Conservation (phyloP, 352 stramenopile genomes). For the Phytophthora lateralis region DNA sequence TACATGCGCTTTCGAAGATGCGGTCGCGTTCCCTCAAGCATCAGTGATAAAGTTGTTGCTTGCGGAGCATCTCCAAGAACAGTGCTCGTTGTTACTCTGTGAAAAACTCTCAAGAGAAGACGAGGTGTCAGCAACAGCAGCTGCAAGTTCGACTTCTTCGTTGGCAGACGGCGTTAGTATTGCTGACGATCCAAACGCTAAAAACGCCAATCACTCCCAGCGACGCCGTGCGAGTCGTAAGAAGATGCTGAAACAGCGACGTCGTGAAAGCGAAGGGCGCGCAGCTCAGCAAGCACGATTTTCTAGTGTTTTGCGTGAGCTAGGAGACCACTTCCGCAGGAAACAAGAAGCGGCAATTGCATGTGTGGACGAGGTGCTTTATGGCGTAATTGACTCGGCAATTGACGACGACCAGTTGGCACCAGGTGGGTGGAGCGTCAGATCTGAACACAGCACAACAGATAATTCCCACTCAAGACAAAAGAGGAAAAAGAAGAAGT, state of each 20-base stretch:
- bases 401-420: constrained; percentile 22
- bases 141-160: neutral
- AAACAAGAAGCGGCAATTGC: constrained; percentile 30
- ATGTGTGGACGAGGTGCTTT: constrained; percentile 42
- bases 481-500: constrained; percentile 41
- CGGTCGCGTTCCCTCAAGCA: constrained; percentile 48
- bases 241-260: constrained; percentile 69
- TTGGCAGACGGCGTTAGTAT: neutral
- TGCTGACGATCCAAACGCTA: constrained; percentile 1
- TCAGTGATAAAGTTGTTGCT: constrained; percentile 69
- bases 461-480: constrained; percentile 17
- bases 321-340: constrained; percentile 34
- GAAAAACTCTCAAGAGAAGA: constrained; percentile 58
- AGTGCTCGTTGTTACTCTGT: constrained; percentile 70
- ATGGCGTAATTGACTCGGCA: constrained; percentile 47
- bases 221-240: constrained; percentile 67
- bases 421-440: constrained; percentile 25
- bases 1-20: constrained; percentile 48
- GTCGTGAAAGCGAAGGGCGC: constrained; percentile 44
- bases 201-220: constrained; percentile 49
- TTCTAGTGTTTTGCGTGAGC: constrained; percentile 46
- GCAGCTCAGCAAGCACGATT: constrained; percentile 47
- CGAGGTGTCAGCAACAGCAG: constrained; percentile 13
- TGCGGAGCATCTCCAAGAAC: constrained; percentile 73
- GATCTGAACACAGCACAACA: neutral